Base-by-base conservation (phyloP, 768 basidiomycete genomes). In the Mycena latifolia region DNA sequence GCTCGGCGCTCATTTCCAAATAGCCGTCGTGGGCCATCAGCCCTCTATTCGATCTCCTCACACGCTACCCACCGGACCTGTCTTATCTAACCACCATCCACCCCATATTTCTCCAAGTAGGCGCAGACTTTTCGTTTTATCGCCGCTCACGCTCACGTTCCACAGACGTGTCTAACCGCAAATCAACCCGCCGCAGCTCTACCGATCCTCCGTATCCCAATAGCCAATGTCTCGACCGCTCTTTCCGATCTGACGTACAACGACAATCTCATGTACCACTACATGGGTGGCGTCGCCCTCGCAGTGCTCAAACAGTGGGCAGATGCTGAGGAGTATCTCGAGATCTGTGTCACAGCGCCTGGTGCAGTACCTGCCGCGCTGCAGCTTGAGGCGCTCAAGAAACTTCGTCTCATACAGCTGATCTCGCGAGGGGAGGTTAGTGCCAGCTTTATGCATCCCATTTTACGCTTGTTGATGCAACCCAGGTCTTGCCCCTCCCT, bases 361-460 rank as follows among this genome's bases (percentile, higher is more conserved):
- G 90, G 85, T 27, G 79, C 75, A 12, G 83, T 77, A 43, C 86
- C 88, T 0, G 84, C 88, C 4, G 88, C 91, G 10, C 80, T 96
- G 4, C 95, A 97, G 75, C 77, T 95, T 71, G 95, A 96, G 73
- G 95, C 95, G 0, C 79, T 91, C 71, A 96, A 96, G 84, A 95
- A 96, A 77, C 79, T 95, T 51, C 78, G 85, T 24, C 81, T 96
- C 6, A 86, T 95, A 7, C 94, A 95, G 74, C 77, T 96, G 50
- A 92, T 96, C 61, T 81, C 86, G 24, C 84, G 87, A 56, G 95
- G 95, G 20, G 88, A 90, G 84, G 92, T 91, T 27, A 24, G 48
- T 43, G 80, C 58, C 4, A 7, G 28, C 24, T 8, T 51, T 35
- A 18, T 14, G 33, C 29, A 9, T 31, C 8, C 8, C 11, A 33